Base-by-base conservation (phyloP, 192 early-diverging fungal genomes). In the Umbelopsis sp. region DNA sequence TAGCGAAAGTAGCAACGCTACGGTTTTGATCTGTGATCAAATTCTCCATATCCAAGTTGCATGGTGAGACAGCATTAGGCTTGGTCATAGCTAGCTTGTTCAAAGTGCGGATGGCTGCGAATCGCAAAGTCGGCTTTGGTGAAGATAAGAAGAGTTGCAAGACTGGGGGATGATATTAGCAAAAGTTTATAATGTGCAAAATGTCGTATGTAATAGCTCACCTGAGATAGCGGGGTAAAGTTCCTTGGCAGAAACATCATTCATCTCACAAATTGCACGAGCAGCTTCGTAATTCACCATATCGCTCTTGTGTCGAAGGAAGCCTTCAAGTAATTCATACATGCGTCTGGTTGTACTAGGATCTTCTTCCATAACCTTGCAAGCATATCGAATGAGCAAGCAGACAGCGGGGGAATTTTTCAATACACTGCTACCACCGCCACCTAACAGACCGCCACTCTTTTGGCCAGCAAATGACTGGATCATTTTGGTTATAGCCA, bases 221-320 rank as follows among this genome's bases (percentile, higher is more conserved):
- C 89, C 93, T 49, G 90, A 89, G 30, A 99, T 92, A n/a, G 97
- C 97, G 6, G 93, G 90, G 81, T 93, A 91, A 45, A 99, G 81
- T 78, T 97, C 93, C 79, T 94, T 95, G 50, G 76, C 75, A 13
- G 89, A 92, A 8, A 92, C 93, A 64, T 95, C 90, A 35, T 81
- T 83, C 68, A 99, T 88, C 61, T 94, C 91, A 81, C 97, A 98
- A 74, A 97, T 94, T 6, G 98, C 95, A 50, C 95, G 91, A 49
- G 97, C 97, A 16, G 98, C 96, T 80, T 99, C 98, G 69, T 95
- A 89, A 67, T 94, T 94, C 46, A 99, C 97, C 94, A 99, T 98
- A 71, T 99, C 98, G 70, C 91, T 96, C 80, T 95, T 94, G 80
- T 98, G 96, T 68, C 93, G 82, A 46, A 98, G 82, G 90, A 90